Evolutionary conservation across 768 basidiomycete genomes (phyloP).

Genomic region (Rhodosporidiobolus sp.): DNA sequence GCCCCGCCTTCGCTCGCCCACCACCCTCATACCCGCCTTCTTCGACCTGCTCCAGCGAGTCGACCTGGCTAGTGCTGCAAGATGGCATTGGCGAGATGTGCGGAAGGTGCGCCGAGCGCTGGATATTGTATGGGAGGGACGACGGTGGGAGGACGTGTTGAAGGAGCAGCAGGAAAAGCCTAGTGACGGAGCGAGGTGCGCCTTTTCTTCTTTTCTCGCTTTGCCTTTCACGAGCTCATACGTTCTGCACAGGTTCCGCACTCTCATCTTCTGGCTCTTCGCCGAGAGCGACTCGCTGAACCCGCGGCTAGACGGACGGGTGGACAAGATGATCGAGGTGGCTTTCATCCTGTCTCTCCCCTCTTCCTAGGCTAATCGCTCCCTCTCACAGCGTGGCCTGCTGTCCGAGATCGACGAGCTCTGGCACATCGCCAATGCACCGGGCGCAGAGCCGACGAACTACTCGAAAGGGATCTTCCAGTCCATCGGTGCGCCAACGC

Average conservation of each 20-base stretch:
- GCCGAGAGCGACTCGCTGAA: conserved; percentile 64
- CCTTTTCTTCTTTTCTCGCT: background rate
- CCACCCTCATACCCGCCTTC: conserved; percentile 47
- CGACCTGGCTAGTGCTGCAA: conserved; percentile 67
- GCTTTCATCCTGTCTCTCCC: conserved; percentile 32
- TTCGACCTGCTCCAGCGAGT: conserved; percentile 64
- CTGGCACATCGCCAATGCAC: conserved; percentile 34
- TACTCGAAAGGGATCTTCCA: conserved; percentile 87
- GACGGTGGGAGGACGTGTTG: conserved; percentile 65
- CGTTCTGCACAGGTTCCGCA: conserved; percentile 62
- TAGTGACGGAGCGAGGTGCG: conserved; percentile 33
- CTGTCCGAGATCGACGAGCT: conserved; percentile 65
- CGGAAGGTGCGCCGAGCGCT: conserved; percentile 82
- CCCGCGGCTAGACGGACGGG: conserved; percentile 68
- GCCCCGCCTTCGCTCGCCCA: conserved; percentile 11
- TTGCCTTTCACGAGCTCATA: background rate
- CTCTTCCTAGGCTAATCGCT: background rate
- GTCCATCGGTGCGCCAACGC: conserved; percentile 66
- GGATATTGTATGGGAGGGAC: conserved; percentile 69
- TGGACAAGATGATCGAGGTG: conserved; percentile 87
- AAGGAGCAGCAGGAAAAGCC: conserved; percentile 58
- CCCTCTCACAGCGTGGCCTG: conserved; percentile 62
- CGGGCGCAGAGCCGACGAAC: conserved; percentile 51
- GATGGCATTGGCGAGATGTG: conserved; percentile 97
- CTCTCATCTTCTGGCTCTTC: conserved; percentile 87